Percentiles rank a stretch among this genome's conserved stretches.
These are phyloP conservation scores for Glomus cerebriforme DNA, from an alignment of 192 early-diverging fungal species.

Conservation along the genomic window DNA sequence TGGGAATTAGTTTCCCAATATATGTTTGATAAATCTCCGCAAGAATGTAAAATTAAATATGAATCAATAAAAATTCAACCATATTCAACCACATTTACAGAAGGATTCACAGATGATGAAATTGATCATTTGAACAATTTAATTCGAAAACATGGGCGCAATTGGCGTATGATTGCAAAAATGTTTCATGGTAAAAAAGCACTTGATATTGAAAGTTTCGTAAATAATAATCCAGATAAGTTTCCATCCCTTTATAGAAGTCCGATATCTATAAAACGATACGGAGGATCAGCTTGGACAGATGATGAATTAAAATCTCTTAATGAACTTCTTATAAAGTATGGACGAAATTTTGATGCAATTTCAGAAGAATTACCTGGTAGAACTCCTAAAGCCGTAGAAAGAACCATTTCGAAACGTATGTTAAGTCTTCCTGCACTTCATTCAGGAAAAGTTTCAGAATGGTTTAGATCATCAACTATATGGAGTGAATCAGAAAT, in stretches of 20 bases:
- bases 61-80: not conserved
- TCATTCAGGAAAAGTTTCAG: not conserved
- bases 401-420: not conserved
- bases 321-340: constrained; percentile 8
- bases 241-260: not conserved
- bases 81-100: not conserved
- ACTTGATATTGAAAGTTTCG: not conserved
- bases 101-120: not conserved
- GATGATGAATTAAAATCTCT: constrained; percentile 5
- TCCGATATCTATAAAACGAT: not conserved
- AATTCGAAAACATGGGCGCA: not conserved
- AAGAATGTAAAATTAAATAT: constrained; percentile 5
- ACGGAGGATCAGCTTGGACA: not conserved
- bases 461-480: not conserved
- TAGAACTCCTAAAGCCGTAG: not conserved
- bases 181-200: not conserved
- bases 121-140: not conserved
- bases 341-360: constrained; percentile 11
- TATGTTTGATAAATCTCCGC: not conserved
- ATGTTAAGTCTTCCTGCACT: not conserved
- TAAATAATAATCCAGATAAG: not conserved
- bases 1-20: constrained; percentile 4
- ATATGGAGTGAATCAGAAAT: constrained; percentile 4
- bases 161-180: constrained; percentile 8
- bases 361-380: not conserved